A percentile compares a stretch with the other conserved stretches of the same genome.
phyloP scores from a whole-genome alignment of 306 rosid species.

The Cucurbita pepo region DNA sequence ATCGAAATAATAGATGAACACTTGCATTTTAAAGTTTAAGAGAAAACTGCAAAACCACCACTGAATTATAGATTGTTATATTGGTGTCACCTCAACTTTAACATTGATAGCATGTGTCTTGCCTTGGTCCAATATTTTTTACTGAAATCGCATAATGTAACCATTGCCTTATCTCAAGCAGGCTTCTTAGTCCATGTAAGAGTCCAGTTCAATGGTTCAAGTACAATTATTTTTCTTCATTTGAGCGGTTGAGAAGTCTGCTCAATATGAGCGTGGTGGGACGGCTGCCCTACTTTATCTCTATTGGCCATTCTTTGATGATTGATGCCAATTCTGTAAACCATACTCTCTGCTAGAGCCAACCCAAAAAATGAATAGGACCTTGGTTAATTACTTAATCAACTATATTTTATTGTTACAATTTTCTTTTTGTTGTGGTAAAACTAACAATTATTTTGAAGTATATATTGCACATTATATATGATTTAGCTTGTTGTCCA shows the following conservation, averaged over 20 bases:
- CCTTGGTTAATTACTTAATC: background rate
- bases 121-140: background rate
- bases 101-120: background rate
- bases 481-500: background rate
- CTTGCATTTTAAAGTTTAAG: background rate
- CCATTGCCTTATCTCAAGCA: background rate
- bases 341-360: background rate
- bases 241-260: background rate
- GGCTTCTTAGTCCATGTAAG: background rate
- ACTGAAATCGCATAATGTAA: background rate
- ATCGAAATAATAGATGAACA: background rate
- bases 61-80: background rate
- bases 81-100: background rate
- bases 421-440: background rate
- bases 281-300: background rate
- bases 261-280: background rate
- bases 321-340: background rate
- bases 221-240: background rate
- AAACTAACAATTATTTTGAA: background rate
- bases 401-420: background rate
- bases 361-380: background rate
- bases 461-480: background rate
- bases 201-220: background rate
- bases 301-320: background rate
- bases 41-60: background rate